These are phyloP conservation scores for Dentipellis sp. DNA, from an alignment of 768 basidiomycete species.

Conservation along the genomic window DNA sequence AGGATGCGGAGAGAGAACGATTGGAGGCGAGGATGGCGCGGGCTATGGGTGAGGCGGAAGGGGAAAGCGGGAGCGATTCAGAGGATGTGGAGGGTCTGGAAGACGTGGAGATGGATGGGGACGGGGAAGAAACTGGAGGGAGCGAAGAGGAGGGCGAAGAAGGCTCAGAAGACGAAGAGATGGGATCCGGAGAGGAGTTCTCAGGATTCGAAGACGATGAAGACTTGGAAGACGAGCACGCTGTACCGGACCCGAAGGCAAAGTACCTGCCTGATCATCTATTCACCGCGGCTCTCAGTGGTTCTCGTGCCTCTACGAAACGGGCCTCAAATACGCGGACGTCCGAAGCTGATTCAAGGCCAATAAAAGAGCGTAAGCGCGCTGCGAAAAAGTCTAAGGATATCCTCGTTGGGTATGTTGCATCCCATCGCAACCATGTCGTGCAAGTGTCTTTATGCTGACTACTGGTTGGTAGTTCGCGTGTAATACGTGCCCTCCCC, in stretches of 20 bases:
- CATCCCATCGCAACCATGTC: neutral
- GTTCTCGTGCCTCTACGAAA: neutral
- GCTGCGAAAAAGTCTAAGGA: conserved; percentile 7
- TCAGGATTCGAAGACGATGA: neutral
- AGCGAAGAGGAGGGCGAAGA: conserved; percentile 1
- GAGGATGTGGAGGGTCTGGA: neutral
- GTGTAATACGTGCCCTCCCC: conserved; percentile 10
- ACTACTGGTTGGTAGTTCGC: conserved; percentile 6
- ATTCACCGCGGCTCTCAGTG: conserved; percentile 7
- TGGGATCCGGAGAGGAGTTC: too few relatives aligned
- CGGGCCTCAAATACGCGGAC: neutral
- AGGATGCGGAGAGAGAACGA: conserved; percentile 2
- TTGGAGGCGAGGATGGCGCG: conserved; percentile 10
- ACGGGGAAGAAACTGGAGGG: conserved; percentile 2
- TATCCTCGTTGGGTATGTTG: conserved; percentile 12
- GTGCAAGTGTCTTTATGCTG: neutral
- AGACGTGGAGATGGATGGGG: neutral
- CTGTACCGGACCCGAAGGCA: neutral
- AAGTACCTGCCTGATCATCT: conserved; percentile 15
- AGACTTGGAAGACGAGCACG: neutral
- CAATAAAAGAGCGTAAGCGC: neutral
- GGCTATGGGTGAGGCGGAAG: conserved; percentile 14
- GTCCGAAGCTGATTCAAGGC: neutral
- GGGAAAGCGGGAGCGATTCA: neutral
- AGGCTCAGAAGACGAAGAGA: neutral